These are phyloP conservation scores for Echium plantagineum DNA, from an alignment of 257 asterid species.

Conservation along the genomic window DNA sequence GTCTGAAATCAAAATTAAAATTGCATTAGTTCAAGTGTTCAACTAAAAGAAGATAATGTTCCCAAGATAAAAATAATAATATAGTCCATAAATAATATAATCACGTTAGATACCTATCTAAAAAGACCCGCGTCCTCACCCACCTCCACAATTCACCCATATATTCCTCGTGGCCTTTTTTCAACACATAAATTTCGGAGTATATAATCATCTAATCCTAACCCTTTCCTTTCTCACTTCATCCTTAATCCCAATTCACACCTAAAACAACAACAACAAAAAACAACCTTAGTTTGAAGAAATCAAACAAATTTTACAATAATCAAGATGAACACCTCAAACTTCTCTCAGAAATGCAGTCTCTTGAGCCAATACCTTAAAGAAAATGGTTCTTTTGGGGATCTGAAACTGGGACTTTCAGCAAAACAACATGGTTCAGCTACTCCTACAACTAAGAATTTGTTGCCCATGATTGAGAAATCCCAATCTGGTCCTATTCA, in stretches of 20 bases:
- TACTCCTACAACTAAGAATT: conserved; percentile 32
- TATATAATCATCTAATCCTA: background rate
- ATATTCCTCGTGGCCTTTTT: conserved; percentile 1
- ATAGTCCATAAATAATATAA: too few species aligned
- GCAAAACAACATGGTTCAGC: conserved; percentile 13
- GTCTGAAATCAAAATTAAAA: too few species aligned
- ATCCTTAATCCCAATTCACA: background rate
- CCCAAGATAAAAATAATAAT: too few species aligned
- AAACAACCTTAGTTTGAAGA: background rate
- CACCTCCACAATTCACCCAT: background rate
- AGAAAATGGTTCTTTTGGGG: conserved; percentile 63
- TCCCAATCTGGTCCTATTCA: background rate
- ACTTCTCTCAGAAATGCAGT: conserved; percentile 56
- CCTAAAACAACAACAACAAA: too few species aligned
- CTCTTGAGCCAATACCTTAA: conserved; percentile 61
- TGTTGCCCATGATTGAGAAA: conserved; percentile 30
- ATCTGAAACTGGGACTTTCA: conserved; percentile 46
- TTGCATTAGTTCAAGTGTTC: too few species aligned
- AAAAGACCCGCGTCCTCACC: background rate
- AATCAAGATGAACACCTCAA: conserved; percentile 23
- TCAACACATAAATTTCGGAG: too few species aligned
- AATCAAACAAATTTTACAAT: background rate
- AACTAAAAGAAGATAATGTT: too few species aligned
- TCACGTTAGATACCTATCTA: background rate
- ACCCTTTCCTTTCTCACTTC: background rate